phyloP scores from a whole-genome alignment of 2,329 filamentous ascomycete genomes.

The Phaeoacremonium minimum region DNA sequence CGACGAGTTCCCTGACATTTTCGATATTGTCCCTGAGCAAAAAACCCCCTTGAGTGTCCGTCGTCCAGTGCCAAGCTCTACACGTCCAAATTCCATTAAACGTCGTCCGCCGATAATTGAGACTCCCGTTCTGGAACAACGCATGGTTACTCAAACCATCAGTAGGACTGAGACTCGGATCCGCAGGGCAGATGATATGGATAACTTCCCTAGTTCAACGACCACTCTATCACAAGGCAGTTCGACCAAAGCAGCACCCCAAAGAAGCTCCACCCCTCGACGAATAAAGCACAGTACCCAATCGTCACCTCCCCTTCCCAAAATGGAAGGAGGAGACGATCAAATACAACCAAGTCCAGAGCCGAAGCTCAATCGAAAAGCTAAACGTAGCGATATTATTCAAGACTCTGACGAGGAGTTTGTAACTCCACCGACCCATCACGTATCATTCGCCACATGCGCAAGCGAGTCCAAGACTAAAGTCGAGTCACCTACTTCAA shows the following conservation, averaged over 20 bases:
- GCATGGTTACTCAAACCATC: constrained; percentile 14
- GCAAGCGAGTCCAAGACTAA: constrained; percentile 4
- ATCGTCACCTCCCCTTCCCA: constrained; percentile 7
- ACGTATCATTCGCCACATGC: constrained; percentile 23
- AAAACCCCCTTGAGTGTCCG: constrained; percentile 14
- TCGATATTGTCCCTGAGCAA: constrained; percentile 32
- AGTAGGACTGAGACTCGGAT: constrained; percentile 14
- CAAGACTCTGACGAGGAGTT: constrained; percentile 56
- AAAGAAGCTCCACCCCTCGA: too few species aligned
- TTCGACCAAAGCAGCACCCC: too few species aligned
- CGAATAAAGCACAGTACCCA: too few species aligned
- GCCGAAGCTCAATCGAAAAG: constrained; percentile 13
- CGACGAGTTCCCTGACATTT: constrained; percentile 51
- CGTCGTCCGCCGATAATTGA: constrained; percentile 5
- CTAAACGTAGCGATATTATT: constrained; percentile 29
- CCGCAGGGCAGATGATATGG: constrained; percentile 6
- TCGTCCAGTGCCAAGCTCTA: constrained; percentile 26
- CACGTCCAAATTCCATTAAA: constrained; percentile 13
- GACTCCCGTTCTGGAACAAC: constrained; percentile 11
- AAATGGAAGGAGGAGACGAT: constrained; percentile 7
- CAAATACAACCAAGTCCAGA: constrained; percentile 11
- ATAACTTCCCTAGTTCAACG: too few species aligned
- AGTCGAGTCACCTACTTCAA: constrained; percentile 1
- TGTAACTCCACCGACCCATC: constrained; percentile 32
- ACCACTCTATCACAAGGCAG: too few species aligned